phyloP scores from a whole-genome alignment of 495 filamentous ascomycete species.

The Pseudoneurospora amorphoporcata region DNA sequence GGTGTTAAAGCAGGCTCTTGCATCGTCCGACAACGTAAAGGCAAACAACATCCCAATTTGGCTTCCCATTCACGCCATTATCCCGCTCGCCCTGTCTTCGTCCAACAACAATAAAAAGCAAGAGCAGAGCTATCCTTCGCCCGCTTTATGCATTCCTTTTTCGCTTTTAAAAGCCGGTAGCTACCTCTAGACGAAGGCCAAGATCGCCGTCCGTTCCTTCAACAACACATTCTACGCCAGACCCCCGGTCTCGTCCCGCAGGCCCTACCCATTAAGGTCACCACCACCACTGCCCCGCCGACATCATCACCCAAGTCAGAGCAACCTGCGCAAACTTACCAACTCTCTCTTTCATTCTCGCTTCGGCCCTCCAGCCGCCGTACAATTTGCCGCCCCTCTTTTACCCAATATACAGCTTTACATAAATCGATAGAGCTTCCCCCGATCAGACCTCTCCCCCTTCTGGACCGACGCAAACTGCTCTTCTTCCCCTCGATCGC shows the following conservation, averaged over 20 bases:
- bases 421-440: background rate
- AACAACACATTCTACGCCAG: background rate
- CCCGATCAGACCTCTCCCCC: background rate
- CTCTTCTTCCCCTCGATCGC: background rate
- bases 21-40: background rate
- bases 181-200: background rate
- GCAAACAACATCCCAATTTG: background rate
- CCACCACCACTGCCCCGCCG: background rate
- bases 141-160: background rate
- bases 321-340: background rate
- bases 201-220: background rate
- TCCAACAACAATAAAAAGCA: background rate
- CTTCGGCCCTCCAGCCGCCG: background rate
- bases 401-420: background rate
- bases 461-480: background rate
- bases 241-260: background rate
- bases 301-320: background rate
- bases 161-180: background rate
- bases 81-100: background rate
- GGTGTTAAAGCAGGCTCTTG: background rate
- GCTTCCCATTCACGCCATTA: background rate
- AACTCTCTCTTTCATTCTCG: background rate
- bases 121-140: background rate
- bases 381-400: background rate
- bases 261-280: background rate